phyloP scores from a whole-genome alignment of 2,329 filamentous ascomycete genomes.

The Leptographium flavum region DNA sequence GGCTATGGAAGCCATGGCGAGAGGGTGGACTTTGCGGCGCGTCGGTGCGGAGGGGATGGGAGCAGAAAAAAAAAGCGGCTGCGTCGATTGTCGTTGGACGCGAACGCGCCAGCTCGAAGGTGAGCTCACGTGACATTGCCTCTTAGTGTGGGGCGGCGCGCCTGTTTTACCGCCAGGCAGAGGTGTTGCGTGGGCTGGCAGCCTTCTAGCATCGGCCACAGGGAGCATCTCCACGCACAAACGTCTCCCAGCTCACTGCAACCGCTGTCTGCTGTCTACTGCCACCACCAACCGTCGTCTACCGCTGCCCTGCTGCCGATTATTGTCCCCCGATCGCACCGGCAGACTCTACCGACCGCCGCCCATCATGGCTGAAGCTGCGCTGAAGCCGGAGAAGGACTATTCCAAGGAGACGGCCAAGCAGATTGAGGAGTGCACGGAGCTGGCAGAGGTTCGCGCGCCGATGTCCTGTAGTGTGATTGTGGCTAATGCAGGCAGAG shows the following conservation, averaged over 20 bases:
- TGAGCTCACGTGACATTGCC: constrained; percentile 4
- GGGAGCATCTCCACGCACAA: too few relatives aligned
- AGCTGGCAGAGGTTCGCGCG: constrained; percentile 73
- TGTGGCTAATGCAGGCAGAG: too few relatives aligned
- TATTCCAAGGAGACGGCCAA: constrained; percentile 92
- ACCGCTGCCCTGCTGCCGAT: too few relatives aligned
- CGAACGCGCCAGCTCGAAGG: too few relatives aligned
- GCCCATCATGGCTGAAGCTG: constrained; percentile 59
- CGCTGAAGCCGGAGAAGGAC: constrained; percentile 94
- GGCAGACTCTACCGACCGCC: neutral
- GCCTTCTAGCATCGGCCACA: too few relatives aligned
- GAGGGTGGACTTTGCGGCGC: neutral
- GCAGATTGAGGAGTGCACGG: constrained; percentile 78
- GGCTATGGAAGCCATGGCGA: neutral
- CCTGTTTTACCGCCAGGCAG: neutral
- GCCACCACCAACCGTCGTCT: too few relatives aligned
- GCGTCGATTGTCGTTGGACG: neutral
- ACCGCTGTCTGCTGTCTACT: too few relatives aligned
- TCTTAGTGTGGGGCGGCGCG: neutral
- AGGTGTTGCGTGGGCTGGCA: constrained; percentile 10
- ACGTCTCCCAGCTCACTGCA: neutral
- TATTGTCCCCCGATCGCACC: too few relatives aligned
- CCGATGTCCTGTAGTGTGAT: too few relatives aligned
- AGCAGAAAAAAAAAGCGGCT: neutral
- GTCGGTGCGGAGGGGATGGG: neutral